Evolutionary conservation across 257 asterid species (phyloP).

Genomic region (Scutellaria minor): DNA sequence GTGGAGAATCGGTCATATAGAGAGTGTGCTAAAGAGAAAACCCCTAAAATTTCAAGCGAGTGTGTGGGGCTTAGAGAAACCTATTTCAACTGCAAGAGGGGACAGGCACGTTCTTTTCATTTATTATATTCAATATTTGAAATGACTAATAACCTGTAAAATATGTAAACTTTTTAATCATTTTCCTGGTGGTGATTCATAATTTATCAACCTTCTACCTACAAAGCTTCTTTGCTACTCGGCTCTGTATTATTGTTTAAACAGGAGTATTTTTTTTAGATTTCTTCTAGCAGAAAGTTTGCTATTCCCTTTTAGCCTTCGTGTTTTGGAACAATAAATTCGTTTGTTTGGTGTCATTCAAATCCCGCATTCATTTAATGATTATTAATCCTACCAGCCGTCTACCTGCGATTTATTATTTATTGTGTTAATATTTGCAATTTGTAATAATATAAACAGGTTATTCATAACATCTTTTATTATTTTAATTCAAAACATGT

Average conservation of each 20-base stretch:
- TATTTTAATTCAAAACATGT: no score
- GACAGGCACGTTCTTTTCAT: conserved; percentile 59
- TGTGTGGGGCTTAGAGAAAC: conserved; percentile 94
- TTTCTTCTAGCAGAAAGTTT: neutral
- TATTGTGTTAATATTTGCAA: no score
- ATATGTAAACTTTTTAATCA: neutral
- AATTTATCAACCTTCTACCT: neutral
- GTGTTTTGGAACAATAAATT: neutral
- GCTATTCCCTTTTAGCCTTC: neutral
- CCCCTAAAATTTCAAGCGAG: conserved; percentile 78
- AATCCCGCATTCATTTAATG: neutral
- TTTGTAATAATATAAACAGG: no score
- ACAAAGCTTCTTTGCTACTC: neutral
- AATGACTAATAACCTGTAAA: neutral
- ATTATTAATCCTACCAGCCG: neutral
- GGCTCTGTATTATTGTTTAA: neutral
- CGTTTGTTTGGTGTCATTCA: neutral
- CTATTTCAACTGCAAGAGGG: conserved; percentile 95
- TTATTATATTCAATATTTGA: conserved; percentile 5
- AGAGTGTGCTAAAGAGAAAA: conserved; percentile 80
- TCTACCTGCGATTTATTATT: no score
- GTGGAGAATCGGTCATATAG: conserved; percentile 76
- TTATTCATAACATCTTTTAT: no score
- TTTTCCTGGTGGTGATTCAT: neutral
- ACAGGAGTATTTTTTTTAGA: conserved; percentile 1